A percentile compares a stretch with the other conserved stretches of the same genome.
phyloP scores from a whole-genome alignment of 1,139 yeast genomes.

The Arxiozyma slooffiae region DNA sequence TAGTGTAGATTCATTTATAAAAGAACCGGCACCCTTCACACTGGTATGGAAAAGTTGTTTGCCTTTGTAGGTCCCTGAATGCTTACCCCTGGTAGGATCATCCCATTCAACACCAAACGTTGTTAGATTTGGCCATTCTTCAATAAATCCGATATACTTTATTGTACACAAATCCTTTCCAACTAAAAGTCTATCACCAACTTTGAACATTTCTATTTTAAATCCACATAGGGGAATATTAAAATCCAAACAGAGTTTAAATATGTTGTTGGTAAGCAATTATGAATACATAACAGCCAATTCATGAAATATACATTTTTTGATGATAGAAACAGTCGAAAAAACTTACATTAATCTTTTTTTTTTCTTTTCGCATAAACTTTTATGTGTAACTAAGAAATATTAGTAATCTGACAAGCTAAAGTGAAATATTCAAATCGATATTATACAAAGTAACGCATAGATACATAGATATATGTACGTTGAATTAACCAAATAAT shows the following conservation, averaged over 20 bases:
- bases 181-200: constrained; percentile 41
- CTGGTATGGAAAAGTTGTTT: constrained; percentile 36
- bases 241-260: neutral
- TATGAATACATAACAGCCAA: neutral
- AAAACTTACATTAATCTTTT: too few relatives aligned
- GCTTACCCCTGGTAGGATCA: constrained; percentile 42
- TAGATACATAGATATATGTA: too few relatives aligned
- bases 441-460: neutral
- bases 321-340: too few relatives aligned
- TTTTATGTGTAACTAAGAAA: neutral
- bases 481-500: neutral
- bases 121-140: constrained; percentile 47
- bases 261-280: neutral
- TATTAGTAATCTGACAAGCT: neutral
- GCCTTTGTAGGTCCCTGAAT: constrained; percentile 43
- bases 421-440: neutral
- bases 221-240: too few relatives aligned
- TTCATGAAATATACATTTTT: neutral
- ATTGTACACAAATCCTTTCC: constrained; percentile 53
- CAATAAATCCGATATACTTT: constrained; percentile 48
- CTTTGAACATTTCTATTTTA: constrained; percentile 7
- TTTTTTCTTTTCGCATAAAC: too few relatives aligned
- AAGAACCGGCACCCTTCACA: constrained; percentile 47
- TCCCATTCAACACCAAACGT: constrained; percentile 91
- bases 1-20: constrained; percentile 42